phyloP scores from a whole-genome alignment of 371 early-diverging fungal species.

The Mortierella sp. region DNA sequence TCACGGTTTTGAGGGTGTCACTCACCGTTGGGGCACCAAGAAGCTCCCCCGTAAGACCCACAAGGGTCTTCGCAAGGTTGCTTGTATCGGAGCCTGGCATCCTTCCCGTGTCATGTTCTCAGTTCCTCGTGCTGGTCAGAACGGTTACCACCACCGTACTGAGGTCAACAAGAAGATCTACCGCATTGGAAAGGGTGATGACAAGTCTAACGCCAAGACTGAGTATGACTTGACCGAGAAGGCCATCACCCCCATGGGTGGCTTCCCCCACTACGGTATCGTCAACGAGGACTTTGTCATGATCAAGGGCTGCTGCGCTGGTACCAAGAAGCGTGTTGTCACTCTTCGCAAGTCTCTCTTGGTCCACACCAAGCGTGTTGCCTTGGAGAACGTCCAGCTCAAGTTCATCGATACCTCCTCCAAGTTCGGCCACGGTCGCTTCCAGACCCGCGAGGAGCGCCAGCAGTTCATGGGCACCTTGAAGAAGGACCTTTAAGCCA shows the following conservation, averaged over 20 bases:
- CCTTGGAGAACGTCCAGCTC: conserved; percentile 96
- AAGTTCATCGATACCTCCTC: conserved; percentile 99
- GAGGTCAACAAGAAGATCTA: conserved; percentile 99
- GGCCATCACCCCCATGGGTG: conserved; percentile 99
- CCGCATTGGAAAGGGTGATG: conserved; percentile 95
- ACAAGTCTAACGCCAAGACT: conserved; percentile 90
- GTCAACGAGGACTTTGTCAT: conserved; percentile 99
- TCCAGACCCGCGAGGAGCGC: conserved; percentile 99
- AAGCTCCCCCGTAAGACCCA: conserved; percentile 99
- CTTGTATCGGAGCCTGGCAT: conserved; percentile 99
- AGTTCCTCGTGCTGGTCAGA: conserved; percentile 99
- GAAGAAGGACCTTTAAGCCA: conserved; percentile 86
- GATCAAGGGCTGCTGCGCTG: conserved; percentile 99
- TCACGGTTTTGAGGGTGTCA: conserved; percentile 99
- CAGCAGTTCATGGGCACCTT: conserved; percentile 94
- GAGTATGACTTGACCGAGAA: conserved; percentile 99
- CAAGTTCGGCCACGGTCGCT: conserved; percentile 99
- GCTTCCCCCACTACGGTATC: conserved; percentile 99
- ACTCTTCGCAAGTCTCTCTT: conserved; percentile 99
- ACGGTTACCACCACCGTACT: conserved; percentile 99
- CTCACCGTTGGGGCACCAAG: conserved; percentile 99
- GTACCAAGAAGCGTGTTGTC: conserved; percentile 98
- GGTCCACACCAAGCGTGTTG: conserved; percentile 93
- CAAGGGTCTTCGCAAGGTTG: conserved; percentile 99
- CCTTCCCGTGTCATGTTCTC: conserved; percentile 99